These are phyloP conservation scores for Ceratobasidium sp. DNA, from an alignment of 1,284 basidiomycete genomes.

Conservation along the genomic window DNA sequence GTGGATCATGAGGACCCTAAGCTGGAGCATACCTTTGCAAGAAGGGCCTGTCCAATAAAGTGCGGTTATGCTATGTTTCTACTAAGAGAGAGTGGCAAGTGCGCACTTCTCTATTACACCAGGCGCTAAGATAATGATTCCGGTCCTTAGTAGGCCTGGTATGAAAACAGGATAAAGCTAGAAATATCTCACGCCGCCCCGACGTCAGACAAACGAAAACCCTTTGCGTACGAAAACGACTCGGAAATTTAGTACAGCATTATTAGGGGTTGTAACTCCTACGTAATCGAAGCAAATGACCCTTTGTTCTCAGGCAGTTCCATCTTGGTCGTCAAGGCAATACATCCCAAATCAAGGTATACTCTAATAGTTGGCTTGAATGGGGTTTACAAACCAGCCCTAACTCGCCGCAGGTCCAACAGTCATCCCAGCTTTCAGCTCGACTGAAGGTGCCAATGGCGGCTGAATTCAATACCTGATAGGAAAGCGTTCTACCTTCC, in stretches of 20 bases:
- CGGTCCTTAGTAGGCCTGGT: neutral
- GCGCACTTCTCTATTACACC: neutral
- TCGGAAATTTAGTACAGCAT: neutral
- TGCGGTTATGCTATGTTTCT: neutral
- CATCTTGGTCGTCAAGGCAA: constrained; percentile 4
- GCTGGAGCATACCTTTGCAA: neutral
- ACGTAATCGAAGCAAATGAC: neutral
- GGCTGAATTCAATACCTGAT: too few relatives aligned
- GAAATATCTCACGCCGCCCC: neutral
- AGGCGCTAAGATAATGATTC: neutral
- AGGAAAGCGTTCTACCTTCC: too few relatives aligned
- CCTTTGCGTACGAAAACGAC: neutral
- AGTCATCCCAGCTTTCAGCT: neutral
- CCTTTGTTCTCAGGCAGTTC: neutral
- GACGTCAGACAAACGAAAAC: neutral
- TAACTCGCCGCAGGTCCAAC: neutral
- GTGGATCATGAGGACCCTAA: neutral
- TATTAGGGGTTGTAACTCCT: neutral
- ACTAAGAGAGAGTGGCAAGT: neutral
- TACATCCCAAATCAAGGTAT: neutral
- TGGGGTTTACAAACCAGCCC: neutral
- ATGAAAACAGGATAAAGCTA: neutral
- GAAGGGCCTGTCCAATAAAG: neutral
- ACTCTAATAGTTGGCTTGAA: neutral
- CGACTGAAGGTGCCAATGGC: neutral